Evolutionary conservation across 176 grass and related monocot species (phyloP), one percentile per base, ranked within the genome.

Genomic region (Alloteropsis semialata): DNA sequence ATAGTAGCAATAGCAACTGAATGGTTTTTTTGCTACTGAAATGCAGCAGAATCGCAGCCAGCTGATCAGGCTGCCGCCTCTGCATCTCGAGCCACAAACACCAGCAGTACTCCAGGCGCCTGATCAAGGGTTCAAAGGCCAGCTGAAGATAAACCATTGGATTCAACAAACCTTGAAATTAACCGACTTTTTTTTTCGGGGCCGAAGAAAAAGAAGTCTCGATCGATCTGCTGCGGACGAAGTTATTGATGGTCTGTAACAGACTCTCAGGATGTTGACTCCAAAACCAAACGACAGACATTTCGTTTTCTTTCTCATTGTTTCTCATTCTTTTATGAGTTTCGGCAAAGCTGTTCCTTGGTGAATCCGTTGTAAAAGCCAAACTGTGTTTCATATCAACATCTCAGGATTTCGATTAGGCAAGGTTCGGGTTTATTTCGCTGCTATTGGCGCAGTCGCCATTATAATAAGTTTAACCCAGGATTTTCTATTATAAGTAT

Each of bases 191-290:
- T 68, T 69, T 55, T 68, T 66, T 58, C n/a, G 36, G 50, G 17
- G 34, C 4, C 19, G 15, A 56, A 36, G 28, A 27, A 15, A 28
- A 22, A 7, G 18, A 65, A 16, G 51, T 64, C 84, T 86, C 78
- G 29, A 64, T 53, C 66, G 79, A 66, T 78, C 83, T 82, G 83
- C 39, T 86, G 74, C 84, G 74, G 88, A 83, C 88, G 15, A 87
- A 75, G 50, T 83, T 79, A 90, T 79, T 87, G 74, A 83, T 60
- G 15, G 74, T 90, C 88, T 87, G 79, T 90, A 86, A 79, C 88
- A 90, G 79, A 74, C 30, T 50, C 65, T 83, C 66, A 4, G 56
- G 45, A 33, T 83, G 84, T 69, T 79, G 63, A 63, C 63, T 69
- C 65, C 24, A 15, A 21, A 85, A 66, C 16, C 42, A 69, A 81